phyloP scores from a whole-genome alignment of 306 rosid genomes.

The Citrullus mucosospermus region DNA sequence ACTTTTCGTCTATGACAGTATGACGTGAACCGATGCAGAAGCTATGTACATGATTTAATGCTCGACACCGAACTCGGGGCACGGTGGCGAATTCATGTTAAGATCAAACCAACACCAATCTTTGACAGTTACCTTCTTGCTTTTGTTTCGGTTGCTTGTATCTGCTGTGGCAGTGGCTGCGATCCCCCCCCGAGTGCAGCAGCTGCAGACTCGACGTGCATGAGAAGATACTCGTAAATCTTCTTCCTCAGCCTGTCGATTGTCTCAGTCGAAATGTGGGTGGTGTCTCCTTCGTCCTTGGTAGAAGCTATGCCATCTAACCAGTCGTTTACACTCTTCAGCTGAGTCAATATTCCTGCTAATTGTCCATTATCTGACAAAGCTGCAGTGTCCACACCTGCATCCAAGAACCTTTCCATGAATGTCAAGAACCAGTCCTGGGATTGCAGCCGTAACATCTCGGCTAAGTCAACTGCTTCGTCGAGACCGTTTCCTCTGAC shows the following conservation, averaged over 20 bases:
- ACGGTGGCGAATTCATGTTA: not conserved
- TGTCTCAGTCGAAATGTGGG: conserved; percentile 40
- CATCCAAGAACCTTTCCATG: conserved; percentile 81
- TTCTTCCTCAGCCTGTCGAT: conserved; percentile 68
- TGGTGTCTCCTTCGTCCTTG: conserved; percentile 35
- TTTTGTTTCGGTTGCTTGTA: conserved; percentile 35
- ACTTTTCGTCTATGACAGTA: not conserved
- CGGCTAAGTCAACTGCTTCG: conserved; percentile 57
- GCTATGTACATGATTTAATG: not conserved
- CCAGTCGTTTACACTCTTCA: conserved; percentile 92
- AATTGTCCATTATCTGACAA: conserved; percentile 83
- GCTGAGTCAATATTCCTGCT: conserved; percentile 84
- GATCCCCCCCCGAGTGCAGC: conserved; percentile 75
- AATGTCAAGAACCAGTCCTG: conserved; percentile 74
- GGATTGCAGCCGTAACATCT: conserved; percentile 49
- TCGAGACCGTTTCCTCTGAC: conserved; percentile 55
- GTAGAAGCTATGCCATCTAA: conserved; percentile 48
- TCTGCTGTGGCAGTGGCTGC: conserved; percentile 26
- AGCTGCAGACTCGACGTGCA: conserved; percentile 91
- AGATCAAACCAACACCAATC: not conserved
- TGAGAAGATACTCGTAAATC: conserved; percentile 84
- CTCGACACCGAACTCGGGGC: not conserved
- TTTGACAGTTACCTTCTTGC: conserved; percentile 38
- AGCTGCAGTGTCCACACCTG: conserved; percentile 41
- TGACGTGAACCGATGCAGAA: not conserved